Conservation (phyloP, 805 yeast species). For the Wickerhamomyces chaumierensis region DNA sequence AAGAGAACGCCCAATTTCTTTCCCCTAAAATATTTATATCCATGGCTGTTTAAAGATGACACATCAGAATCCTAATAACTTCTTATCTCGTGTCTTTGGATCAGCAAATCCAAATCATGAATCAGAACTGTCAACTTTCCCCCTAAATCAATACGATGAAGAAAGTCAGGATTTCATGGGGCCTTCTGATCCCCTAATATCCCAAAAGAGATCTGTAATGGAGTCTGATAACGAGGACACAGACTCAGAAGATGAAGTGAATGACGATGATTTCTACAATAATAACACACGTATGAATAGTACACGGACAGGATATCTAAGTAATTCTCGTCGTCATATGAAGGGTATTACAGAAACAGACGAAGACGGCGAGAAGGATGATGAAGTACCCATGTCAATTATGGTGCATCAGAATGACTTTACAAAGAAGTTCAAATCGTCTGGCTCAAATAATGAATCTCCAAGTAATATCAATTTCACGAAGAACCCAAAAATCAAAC, state of each 20-base stretch:
- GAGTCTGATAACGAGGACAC: slow-evolving; percentile 15
- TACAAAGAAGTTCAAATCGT: not conserved
- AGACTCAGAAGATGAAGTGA: slow-evolving; percentile 9
- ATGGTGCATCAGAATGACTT: slow-evolving; percentile 8
- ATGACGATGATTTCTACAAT: not conserved
- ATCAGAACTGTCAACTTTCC: slow-evolving; percentile 13
- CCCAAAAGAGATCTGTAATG: slow-evolving; percentile 7
- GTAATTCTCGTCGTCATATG: not conserved
- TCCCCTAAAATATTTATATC: too few species aligned
- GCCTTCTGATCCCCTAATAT: not conserved
- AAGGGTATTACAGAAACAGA: slow-evolving; percentile 7
- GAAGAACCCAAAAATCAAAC: not conserved
- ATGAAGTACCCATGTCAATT: slow-evolving; percentile 16
- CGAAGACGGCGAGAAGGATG: slow-evolving; percentile 15
- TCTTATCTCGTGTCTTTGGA: slow-evolving; percentile 57
- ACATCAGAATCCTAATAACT: slow-evolving; percentile 31
- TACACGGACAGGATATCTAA: not conserved
- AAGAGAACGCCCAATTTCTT: too few species aligned
- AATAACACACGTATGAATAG: not conserved
- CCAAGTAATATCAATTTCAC: slow-evolving; percentile 6
- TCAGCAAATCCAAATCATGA: slow-evolving; percentile 18
- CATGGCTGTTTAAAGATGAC: slow-evolving; percentile 4
- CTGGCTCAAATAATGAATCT: not conserved
- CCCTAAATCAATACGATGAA: slow-evolving; percentile 7
- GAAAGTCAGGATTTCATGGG: slow-evolving; percentile 3